These are phyloP conservation scores for Suhomyces sp. DNA, from an alignment of 805 yeast genomes.

Conservation along the genomic window DNA sequence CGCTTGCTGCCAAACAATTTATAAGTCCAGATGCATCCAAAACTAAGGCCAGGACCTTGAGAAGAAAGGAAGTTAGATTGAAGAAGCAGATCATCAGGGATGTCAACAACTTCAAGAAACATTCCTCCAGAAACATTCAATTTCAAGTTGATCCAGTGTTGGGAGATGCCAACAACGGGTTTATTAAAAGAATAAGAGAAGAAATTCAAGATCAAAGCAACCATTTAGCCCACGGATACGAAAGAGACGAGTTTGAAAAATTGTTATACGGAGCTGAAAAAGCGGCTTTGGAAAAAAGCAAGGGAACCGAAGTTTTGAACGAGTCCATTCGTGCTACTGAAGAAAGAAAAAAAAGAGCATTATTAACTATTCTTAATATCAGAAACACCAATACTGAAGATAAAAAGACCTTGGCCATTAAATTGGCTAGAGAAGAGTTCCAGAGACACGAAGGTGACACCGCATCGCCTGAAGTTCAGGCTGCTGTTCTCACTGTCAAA, in stretches of 20 bases:
- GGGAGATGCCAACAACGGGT: slow-evolving; percentile 65
- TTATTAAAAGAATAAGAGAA: slow-evolving; percentile 63
- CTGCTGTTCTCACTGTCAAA: slow-evolving; percentile 81
- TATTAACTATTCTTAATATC: slow-evolving; percentile 69
- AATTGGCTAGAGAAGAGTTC: slow-evolving; percentile 74
- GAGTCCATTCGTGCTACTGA: slow-evolving; percentile 33
- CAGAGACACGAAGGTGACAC: slow-evolving; percentile 85
- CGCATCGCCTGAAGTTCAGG: slow-evolving; percentile 94
- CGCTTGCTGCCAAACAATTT: slow-evolving; percentile 38
- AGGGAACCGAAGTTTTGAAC: slow-evolving; percentile 28
- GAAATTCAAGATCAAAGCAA: slow-evolving; percentile 65
- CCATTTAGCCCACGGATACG: slow-evolving; percentile 54
- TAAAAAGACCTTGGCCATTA: slow-evolving; percentile 53
- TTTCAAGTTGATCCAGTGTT: slow-evolving; percentile 75
- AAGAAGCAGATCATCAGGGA: slow-evolving; percentile 41
- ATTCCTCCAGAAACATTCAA: slow-evolving; percentile 27
- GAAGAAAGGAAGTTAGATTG: slow-evolving; percentile 38
- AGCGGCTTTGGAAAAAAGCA: slow-evolving; percentile 43
- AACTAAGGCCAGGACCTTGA: slow-evolving; percentile 32
- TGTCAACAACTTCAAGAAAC: slow-evolving; percentile 41
- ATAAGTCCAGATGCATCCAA: slow-evolving; percentile 29
- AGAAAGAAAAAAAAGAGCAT: slow-evolving; percentile 61
- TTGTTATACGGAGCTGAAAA: slow-evolving; percentile 75
- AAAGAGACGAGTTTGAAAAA: slow-evolving; percentile 66
- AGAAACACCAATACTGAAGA: slow-evolving; percentile 66